Percentiles rank a stretch among this genome's conserved stretches.
These are phyloP conservation scores for Candida boidinii DNA, from an alignment of 805 yeast species.

Conservation along the genomic window DNA sequence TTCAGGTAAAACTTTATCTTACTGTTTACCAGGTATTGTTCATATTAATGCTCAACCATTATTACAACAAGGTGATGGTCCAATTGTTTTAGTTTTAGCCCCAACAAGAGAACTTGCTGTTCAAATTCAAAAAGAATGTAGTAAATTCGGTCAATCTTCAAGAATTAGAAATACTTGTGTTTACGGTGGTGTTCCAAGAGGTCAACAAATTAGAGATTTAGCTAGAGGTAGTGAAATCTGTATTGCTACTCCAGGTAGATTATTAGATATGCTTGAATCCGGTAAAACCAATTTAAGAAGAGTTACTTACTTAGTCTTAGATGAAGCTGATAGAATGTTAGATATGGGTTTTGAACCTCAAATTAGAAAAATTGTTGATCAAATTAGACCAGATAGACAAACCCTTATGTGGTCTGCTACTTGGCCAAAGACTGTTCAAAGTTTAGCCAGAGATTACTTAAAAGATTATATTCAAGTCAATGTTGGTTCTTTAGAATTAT, in stretches of 20 bases:
- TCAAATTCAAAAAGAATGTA: conserved; percentile 93
- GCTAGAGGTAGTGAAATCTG: conserved; percentile 91
- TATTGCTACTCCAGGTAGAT: conserved; percentile 98
- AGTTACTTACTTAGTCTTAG: conserved; percentile 93
- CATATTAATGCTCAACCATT: conserved; percentile 98
- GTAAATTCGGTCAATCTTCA: conserved; percentile 86
- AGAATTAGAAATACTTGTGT: conserved; percentile 95
- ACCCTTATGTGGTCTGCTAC: conserved; percentile 99
- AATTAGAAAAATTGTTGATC: conserved; percentile 91
- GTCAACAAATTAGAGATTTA: conserved; percentile 94
- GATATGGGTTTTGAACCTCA: conserved; percentile 99
- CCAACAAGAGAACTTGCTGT: conserved; percentile 99
- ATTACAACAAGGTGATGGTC: conserved; percentile 92
- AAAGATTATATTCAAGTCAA: conserved; percentile 93
- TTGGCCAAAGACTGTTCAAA: conserved; percentile 98
- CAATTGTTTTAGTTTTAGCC: conserved; percentile 89
- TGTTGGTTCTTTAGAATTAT: conserved; percentile 88
- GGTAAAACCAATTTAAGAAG: conserved; percentile 93
- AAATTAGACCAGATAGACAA: conserved; percentile 99
- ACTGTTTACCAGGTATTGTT: conserved; percentile 94
- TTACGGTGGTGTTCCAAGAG: conserved; percentile 99
- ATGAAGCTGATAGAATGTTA: conserved; percentile 99
- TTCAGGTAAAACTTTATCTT: conserved; percentile 96
- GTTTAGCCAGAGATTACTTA: conserved; percentile 85
- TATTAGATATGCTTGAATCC: conserved; percentile 93